Percentiles rank a stretch among this genome's conserved stretches.
phyloP scores from a whole-genome alignment of 352 stramenopile species.

The Phytophthora multivora region DNA sequence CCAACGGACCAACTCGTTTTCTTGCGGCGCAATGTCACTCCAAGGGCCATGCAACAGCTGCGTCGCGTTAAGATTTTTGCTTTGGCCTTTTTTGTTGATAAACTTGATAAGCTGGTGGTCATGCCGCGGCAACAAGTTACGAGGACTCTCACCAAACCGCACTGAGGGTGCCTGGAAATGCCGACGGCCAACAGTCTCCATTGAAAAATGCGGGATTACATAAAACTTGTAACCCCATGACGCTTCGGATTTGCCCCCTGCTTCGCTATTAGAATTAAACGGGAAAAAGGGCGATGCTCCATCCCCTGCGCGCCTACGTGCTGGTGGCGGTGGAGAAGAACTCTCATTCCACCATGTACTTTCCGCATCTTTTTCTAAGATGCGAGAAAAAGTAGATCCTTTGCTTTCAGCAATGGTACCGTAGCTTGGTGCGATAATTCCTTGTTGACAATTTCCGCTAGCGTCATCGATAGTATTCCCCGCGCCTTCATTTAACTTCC shows the following conservation, averaged over 20 bases:
- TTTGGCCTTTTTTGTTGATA: conserved; percentile 63
- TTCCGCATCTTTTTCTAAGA: conserved; percentile 8
- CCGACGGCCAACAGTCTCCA: conserved; percentile 51
- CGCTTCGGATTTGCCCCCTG: conserved; percentile 3
- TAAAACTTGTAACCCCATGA: conserved; percentile 79
- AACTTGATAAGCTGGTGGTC: conserved; percentile 79
- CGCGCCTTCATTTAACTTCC: conserved; percentile 64
- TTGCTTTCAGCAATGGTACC: not conserved
- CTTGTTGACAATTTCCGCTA: conserved; percentile 37
- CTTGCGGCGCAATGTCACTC: conserved; percentile 62
- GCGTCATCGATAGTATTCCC: conserved; percentile 46
- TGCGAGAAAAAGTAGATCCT: not conserved
- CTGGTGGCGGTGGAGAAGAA: conserved; percentile 31
- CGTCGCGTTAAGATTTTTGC: conserved; percentile 51
- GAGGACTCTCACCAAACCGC: conserved; percentile 23
- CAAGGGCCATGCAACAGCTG: conserved; percentile 62
- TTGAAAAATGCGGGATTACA: conserved; percentile 72
- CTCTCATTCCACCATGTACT: conserved; percentile 28
- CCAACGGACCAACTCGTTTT: conserved; percentile 73
- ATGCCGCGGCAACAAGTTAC: conserved; percentile 38
- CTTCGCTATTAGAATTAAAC: conserved; percentile 19
- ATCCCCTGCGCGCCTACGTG: conserved; percentile 35
- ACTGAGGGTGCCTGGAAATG: conserved; percentile 47
- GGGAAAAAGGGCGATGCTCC: conserved; percentile 23
- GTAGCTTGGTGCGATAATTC: conserved; percentile 4